These are phyloP conservation scores for Strigomonas culicis DNA, from an alignment of 208 protist species.

Conservation along the genomic window DNA sequence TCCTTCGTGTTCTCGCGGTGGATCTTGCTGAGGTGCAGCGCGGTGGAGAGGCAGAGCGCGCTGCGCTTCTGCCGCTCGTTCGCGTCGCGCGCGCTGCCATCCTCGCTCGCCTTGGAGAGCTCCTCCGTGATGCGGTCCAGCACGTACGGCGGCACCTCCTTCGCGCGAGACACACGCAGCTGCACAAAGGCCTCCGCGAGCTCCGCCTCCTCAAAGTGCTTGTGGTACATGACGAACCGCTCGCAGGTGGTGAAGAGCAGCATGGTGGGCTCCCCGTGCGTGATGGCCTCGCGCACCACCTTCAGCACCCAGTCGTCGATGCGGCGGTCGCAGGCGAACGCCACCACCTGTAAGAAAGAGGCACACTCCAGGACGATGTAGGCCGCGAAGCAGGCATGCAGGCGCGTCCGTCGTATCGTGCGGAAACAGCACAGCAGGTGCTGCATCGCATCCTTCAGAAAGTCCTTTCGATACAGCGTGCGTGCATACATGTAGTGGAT, in stretches of 20 bases:
- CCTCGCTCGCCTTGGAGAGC: slow-evolving; percentile 33
- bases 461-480: slow-evolving; percentile 21
- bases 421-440: neutral
- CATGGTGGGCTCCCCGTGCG: slow-evolving; percentile 33
- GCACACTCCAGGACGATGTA: slow-evolving; percentile 38
- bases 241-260: slow-evolving; percentile 43
- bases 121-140: slow-evolving; percentile 25
- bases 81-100: slow-evolving; percentile 20
- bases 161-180: slow-evolving; percentile 24
- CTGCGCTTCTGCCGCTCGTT: slow-evolving; percentile 34
- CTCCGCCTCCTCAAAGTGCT: slow-evolving; percentile 22
- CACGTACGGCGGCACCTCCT: slow-evolving; percentile 26
- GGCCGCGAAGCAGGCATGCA: slow-evolving; percentile 43
- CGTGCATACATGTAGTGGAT: slow-evolving; percentile 25
- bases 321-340: slow-evolving; percentile 16
- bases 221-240: slow-evolving; percentile 29
- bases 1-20: slow-evolving; percentile 18
- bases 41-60: slow-evolving; percentile 32
- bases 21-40: slow-evolving; percentile 34
- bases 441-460: slow-evolving; percentile 24
- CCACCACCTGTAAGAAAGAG: slow-evolving; percentile 22
- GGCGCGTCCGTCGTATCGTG: slow-evolving; percentile 19
- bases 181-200: slow-evolving; percentile 27
- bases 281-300: slow-evolving; percentile 26
- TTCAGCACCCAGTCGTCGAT: slow-evolving; percentile 28